Percentiles rank a stretch among this genome's conserved stretches.
Conservation (phyloP, 2,329 filamentous ascomycete genomes). For the Aspergillus transmontanensis region DNA sequence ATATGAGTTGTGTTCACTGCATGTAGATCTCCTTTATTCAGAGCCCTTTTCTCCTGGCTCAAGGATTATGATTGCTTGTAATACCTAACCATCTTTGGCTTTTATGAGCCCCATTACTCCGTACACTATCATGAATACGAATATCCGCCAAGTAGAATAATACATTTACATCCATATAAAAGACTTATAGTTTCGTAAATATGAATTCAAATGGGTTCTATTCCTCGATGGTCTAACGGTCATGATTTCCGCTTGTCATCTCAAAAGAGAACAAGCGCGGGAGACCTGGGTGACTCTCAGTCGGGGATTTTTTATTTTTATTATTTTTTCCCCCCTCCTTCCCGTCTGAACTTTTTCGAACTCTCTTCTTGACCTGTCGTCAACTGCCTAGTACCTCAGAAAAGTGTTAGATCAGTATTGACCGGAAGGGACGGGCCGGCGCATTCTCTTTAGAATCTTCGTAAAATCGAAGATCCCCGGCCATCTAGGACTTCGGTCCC, state of each 20-base stretch:
- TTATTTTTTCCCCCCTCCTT: too few relatives aligned
- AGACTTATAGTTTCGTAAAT: too few relatives aligned
- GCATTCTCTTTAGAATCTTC: background rate
- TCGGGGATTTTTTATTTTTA: background rate
- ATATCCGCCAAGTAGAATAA: too few relatives aligned
- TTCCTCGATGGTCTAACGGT: constrained; percentile 18
- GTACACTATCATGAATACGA: too few relatives aligned
- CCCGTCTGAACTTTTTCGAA: background rate
- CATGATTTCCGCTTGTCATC: constrained; percentile 20
- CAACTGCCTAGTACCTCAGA: background rate
- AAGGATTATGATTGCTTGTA: too few relatives aligned
- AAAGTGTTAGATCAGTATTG: background rate
- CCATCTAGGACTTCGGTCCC: background rate
- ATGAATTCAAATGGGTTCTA: too few relatives aligned
- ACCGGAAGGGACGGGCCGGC: background rate
- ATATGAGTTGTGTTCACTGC: too few relatives aligned
- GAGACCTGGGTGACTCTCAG: constrained; percentile 5
- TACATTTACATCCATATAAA: too few relatives aligned
- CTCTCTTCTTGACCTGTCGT: background rate
- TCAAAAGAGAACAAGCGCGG: background rate
- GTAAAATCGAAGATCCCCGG: background rate
- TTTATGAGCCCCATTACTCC: too few relatives aligned
- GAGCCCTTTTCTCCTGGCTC: too few relatives aligned
- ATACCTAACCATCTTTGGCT: too few relatives aligned
- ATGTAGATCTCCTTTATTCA: too few relatives aligned